phyloP scores from a whole-genome alignment of 495 filamentous ascomycete genomes.

The Coniosporium apollinis region DNA sequence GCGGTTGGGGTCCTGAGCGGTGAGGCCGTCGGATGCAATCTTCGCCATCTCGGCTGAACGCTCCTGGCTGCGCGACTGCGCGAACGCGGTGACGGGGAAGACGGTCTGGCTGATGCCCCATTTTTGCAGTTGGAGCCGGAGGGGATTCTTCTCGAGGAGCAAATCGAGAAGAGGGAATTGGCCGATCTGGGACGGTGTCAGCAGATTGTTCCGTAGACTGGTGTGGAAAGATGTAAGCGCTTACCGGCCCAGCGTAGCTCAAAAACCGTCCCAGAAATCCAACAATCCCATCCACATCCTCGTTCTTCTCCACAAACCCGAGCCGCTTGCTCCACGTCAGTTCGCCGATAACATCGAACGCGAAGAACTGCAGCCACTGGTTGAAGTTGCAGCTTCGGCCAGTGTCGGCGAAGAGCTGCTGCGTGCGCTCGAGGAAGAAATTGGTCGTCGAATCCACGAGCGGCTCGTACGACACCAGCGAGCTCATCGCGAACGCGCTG shows the following conservation, averaged over 20 bases:
- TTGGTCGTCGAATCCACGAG: slow-evolving; percentile 51
- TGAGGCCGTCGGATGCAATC: slow-evolving; percentile 19
- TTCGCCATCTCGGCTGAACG: slow-evolving; percentile 29
- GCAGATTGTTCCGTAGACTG: neutral
- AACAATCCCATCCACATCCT: slow-evolving; percentile 26
- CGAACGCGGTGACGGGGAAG: slow-evolving; percentile 46
- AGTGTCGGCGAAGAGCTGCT: slow-evolving; percentile 37
- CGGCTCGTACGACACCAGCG: slow-evolving; percentile 56
- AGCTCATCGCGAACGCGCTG: slow-evolving; percentile 55
- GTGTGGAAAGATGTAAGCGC: no score
- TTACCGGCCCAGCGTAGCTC: slow-evolving; percentile 28
- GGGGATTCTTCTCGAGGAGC: slow-evolving; percentile 34
- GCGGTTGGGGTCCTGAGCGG: slow-evolving; percentile 22
- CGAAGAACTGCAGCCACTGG: slow-evolving; percentile 62
- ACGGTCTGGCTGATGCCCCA: slow-evolving; percentile 34
- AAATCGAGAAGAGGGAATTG: slow-evolving; percentile 37
- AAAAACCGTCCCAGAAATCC: slow-evolving; percentile 27
- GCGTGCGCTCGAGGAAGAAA: slow-evolving; percentile 44
- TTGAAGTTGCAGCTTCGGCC: slow-evolving; percentile 44
- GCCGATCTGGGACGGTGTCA: slow-evolving; percentile 26
- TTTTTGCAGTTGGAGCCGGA: slow-evolving; percentile 22
- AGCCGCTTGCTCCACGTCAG: slow-evolving; percentile 25
- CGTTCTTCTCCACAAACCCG: slow-evolving; percentile 23
- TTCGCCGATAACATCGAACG: slow-evolving; percentile 56
- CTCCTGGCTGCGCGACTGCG: slow-evolving; percentile 37